Evolutionary conservation across 1,139 yeast species (phyloP).

Genomic region (Debaryomyces udenii): DNA sequence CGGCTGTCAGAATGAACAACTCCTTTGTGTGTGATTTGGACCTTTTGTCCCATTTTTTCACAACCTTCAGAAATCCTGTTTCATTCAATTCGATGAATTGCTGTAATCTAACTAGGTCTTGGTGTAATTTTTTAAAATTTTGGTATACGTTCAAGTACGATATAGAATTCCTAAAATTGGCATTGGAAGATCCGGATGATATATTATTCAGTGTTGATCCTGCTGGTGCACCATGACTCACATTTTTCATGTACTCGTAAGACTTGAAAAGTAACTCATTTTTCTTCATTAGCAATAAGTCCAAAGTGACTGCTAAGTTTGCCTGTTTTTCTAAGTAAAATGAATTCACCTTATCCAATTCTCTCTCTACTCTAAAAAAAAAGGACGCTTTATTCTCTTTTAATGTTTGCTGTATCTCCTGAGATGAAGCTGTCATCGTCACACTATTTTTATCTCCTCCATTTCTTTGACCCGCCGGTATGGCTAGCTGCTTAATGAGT

Average conservation of each 20-base stretch:
- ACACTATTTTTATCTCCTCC: conserved; percentile 15
- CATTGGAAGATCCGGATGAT: conserved; percentile 27
- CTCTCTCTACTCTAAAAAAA: conserved; percentile 90
- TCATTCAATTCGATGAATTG: conserved; percentile 94
- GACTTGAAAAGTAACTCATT: conserved; percentile 53
- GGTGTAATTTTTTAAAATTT: conserved; percentile 85
- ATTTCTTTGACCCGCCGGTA: conserved; percentile 25
- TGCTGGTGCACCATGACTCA: conserved; percentile 24
- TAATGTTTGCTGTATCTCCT: conserved; percentile 57
- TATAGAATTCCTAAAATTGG: conserved; percentile 44
- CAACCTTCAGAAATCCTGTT: conserved; percentile 91
- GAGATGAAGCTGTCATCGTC: conserved; percentile 24
- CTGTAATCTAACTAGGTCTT: conserved; percentile 83
- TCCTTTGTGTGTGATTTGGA: conserved; percentile 95
- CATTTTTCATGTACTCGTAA: conserved; percentile 23
- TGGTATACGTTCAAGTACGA: conserved; percentile 65
- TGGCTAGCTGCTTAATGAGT: conserved; percentile 68
- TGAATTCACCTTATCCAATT: conserved; percentile 88
- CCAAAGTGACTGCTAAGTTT: conserved; percentile 75
- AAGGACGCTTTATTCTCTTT: conserved; percentile 93
- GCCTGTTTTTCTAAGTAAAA: conserved; percentile 91
- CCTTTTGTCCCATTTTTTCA: conserved; percentile 97
- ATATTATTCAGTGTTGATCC: conserved; percentile 34
- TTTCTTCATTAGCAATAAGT: conserved; percentile 74
- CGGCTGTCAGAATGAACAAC: conserved; percentile 86